phyloP scores from a whole-genome alignment of 345 rosid genomes.

The Hirschfeldia incana region DNA sequence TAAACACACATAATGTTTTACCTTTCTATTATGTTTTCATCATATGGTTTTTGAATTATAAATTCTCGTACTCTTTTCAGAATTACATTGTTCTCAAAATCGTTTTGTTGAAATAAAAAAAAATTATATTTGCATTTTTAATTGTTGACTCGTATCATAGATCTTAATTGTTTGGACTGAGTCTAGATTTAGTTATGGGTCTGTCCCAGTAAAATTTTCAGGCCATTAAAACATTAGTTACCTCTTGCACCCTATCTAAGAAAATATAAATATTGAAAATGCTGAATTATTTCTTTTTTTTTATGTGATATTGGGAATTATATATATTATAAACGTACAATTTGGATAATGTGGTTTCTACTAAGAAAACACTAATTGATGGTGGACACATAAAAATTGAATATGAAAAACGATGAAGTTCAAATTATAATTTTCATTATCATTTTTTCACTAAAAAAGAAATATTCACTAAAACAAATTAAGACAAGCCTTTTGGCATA shows the following conservation, averaged over 20 bases:
- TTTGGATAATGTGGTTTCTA: background rate
- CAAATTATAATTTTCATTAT: too few relatives aligned
- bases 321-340: background rate
- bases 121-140: too few relatives aligned
- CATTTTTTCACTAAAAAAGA: too few relatives aligned
- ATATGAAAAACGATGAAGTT: background rate
- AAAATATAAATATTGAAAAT: background rate
- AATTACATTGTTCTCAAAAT: background rate
- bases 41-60: background rate
- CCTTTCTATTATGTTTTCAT: background rate
- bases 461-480: background rate
- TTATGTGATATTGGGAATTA: background rate
- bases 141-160: too few relatives aligned
- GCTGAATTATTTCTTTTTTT: background rate
- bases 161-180: background rate
- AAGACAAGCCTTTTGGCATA: background rate
- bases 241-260: background rate
- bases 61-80: background rate
- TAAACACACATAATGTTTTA: background rate
- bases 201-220: background rate
- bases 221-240: background rate
- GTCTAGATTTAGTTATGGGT: background rate
- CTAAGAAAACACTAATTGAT: background rate
- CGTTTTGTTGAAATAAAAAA: too few relatives aligned
- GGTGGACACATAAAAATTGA: background rate